Conservation (phyloP, 768 basidiomycete genomes). For the Boletus sensibilis region DNA sequence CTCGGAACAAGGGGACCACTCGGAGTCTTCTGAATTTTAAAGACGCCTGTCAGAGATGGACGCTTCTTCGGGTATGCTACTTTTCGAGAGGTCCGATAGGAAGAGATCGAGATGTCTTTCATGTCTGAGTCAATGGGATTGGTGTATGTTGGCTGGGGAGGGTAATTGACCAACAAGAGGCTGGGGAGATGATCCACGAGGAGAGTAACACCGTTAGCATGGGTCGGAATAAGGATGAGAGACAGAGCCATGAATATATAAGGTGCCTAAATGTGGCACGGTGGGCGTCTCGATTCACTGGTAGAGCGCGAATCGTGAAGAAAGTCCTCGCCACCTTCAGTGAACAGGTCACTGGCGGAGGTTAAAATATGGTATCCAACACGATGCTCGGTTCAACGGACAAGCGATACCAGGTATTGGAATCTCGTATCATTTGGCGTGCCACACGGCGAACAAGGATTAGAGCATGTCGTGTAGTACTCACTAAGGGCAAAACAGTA, state of each 20-base stretch:
- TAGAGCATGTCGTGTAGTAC: constrained; percentile 17
- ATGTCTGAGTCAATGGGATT: constrained; percentile 44
- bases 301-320: background rate
- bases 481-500: constrained; percentile 38
- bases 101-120: constrained; percentile 71
- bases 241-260: constrained; percentile 4
- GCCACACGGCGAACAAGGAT: constrained; percentile 9
- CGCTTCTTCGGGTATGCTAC: constrained; percentile 81
- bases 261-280: constrained; percentile 2
- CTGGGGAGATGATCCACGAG: constrained; percentile 33
- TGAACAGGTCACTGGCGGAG: constrained; percentile 8
- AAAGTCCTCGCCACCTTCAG: background rate
- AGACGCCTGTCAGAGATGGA: constrained; percentile 77
- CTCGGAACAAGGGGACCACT: constrained; percentile 44
- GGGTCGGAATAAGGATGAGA: constrained; percentile 2
- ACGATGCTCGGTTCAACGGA: background rate
- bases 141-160: constrained; percentile 40
- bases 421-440: constrained; percentile 2
- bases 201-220: constrained; percentile 23
- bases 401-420: background rate
- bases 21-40: constrained; percentile 62
- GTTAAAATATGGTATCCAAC: constrained; percentile 16
- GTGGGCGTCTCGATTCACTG: background rate
- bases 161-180: constrained; percentile 44
- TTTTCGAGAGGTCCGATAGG: constrained; percentile 60